Evolutionary conservation across 257 asterid species (phyloP).

Genomic region (Schizonepeta tenuifolia): DNA sequence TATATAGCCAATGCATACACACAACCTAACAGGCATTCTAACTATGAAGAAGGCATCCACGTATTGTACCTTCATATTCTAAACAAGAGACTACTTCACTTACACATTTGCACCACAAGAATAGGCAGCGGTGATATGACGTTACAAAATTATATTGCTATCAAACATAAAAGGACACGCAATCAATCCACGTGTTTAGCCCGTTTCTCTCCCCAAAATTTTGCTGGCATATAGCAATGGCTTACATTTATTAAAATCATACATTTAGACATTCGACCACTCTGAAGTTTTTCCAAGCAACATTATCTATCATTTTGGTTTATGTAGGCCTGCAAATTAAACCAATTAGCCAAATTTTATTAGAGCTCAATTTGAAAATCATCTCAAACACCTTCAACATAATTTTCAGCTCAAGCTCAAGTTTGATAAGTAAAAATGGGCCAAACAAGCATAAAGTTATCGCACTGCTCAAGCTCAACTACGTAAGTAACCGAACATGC

Average conservation of each 20-base stretch:
- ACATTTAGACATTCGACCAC: too few species aligned
- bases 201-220: too few species aligned
- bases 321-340: too few species aligned
- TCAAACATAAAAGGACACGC: background rate
- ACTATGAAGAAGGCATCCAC: background rate
- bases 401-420: background rate
- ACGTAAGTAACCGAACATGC: background rate
- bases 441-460: too few species aligned
- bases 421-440: too few species aligned
- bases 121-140: background rate
- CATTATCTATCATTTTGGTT: too few species aligned
- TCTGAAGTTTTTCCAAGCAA: too few species aligned
- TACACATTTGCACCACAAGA: background rate
- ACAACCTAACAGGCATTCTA: background rate
- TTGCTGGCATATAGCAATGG: too few species aligned
- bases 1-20: background rate
- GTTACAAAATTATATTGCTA: background rate
- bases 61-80: background rate
- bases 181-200: background rate
- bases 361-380: background rate
- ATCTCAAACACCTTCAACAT: background rate
- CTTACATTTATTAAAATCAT: too few species aligned
- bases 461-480: background rate
- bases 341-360: too few species aligned
- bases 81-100: background rate